These are phyloP conservation scores for Gloeopeniophorella convolvens DNA, from an alignment of 768 basidiomycete species.

Conservation along the genomic window DNA sequence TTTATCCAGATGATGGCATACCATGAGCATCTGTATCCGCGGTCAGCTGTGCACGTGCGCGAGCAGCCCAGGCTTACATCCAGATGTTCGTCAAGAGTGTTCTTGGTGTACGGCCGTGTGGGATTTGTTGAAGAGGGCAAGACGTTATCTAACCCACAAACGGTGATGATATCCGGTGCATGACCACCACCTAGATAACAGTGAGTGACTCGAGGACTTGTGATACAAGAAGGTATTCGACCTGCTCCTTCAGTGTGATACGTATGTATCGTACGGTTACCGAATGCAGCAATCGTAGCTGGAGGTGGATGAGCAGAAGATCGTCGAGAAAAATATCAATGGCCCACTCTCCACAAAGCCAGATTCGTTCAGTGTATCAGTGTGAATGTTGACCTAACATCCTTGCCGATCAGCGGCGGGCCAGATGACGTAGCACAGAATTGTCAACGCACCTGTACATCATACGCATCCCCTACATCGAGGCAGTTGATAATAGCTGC, in stretches of 20 bases:
- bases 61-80: conserved; percentile 52
- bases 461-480: conserved; percentile 81
- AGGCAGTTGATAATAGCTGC: conserved; percentile 70
- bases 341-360: conserved; percentile 88
- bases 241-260: conserved; percentile 97
- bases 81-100: conserved; percentile 94
- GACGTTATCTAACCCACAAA: conserved; percentile 84
- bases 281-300: conserved; percentile 90
- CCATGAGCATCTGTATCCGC: conserved; percentile 86
- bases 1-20: conserved; percentile 95
- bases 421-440: not conserved
- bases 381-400: conserved; percentile 90
- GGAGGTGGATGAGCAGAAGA: conserved; percentile 1
- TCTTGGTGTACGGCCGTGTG: conserved; percentile 83
- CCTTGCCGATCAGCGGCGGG: not conserved
- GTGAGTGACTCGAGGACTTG: not conserved
- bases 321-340: not conserved
- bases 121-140: conserved; percentile 97
- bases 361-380: conserved; percentile 95
- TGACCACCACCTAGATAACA: conserved; percentile 71
- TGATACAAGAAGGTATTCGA: conserved; percentile 22
- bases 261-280: conserved; percentile 87
- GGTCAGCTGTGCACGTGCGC: not conserved
- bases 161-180: conserved; percentile 98
- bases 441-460: conserved; percentile 70